Evolutionary conservation across 2,329 filamentous ascomycete species (phyloP), one percentile per base, ranked within the genome.

Genomic region (Cladosporium halotolerans): DNA sequence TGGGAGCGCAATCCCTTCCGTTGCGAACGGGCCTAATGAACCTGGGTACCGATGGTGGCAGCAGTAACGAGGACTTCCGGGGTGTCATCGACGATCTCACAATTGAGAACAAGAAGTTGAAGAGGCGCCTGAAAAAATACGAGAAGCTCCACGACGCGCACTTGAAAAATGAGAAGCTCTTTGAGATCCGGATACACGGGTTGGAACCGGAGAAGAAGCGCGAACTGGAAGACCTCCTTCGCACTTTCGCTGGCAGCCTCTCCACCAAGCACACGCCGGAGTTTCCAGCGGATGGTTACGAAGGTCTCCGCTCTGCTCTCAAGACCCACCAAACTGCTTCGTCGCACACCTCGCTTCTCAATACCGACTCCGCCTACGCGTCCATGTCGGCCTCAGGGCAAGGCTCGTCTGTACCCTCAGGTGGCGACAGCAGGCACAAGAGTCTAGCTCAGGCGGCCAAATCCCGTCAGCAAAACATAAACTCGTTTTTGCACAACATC

Each of bases 51-150:
- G 72, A 73, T 43, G 74, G 73, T 31, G 48, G 40, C 1, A 88
- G 81, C 64, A 85, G 83, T 47, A 82, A 80, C 28, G 87, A 88
- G 53, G 88, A 91, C 53, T 91, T 83, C 56, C 79, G 89, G 44
- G 86, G 86, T 59, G 88, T 95, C 13, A 95, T 95, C 45, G 89
- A 95, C 62, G 89, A 95, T 65, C 70, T 95, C 55, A 95, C 89
- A 0, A 75, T 95, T 23, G 86, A 90, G 65, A 95, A 93, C 66
- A 88, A 89, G 66, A 84, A 82, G 48, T 68, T 95, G 56, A 90
- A 85, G 70, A 83, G 85, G 60, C 82, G 84, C 62, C 63, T 95
- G 50, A 85, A 81, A 62, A 84, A 81, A 50, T 88, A 88, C 57
- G 85, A 87, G 66, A 83, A 82, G 57, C 72, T 80, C 23, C 82